Evolutionary conservation across 345 rosid genomes (phyloP).

Genomic region (Murraya paniculata): DNA sequence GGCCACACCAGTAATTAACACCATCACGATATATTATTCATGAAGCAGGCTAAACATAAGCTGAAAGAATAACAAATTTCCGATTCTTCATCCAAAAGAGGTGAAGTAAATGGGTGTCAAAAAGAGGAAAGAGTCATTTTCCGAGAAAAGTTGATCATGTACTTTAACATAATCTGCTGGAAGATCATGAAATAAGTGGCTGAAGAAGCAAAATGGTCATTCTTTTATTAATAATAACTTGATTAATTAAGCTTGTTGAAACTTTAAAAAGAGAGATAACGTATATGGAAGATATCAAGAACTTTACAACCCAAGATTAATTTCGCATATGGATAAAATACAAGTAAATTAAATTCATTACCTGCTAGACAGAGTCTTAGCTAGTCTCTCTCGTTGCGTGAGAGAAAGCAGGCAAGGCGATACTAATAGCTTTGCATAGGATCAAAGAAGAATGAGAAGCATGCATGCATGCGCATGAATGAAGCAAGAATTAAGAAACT

Average conservation of each 20-base stretch:
- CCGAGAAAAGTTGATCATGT: not conserved
- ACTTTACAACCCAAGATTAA: not conserved
- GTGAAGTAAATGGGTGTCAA: not conserved
- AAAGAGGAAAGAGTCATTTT: not conserved
- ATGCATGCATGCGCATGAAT: not conserved
- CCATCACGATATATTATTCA: no score
- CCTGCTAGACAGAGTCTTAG: not conserved
- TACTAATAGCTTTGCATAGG: not conserved
- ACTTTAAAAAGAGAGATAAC: not conserved
- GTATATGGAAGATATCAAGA: not conserved
- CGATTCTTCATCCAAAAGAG: not conserved
- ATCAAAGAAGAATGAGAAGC: not conserved
- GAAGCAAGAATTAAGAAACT: not conserved
- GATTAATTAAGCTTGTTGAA: not conserved
- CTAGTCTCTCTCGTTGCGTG: not conserved
- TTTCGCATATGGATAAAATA: not conserved
- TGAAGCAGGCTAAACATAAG: not conserved
- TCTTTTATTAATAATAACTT: not conserved
- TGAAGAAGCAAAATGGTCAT: not conserved
- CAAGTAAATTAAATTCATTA: not conserved
- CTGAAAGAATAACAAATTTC: not conserved
- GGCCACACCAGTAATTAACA: no score
- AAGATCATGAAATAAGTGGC: not conserved
- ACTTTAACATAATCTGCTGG: not conserved
- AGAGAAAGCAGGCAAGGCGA: not conserved